A percentile compares a stretch with the other conserved stretches of the same genome.
Conservation (phyloP, 2,329 filamentous ascomycete species). For the Drechslerella stenobrocha region DNA sequence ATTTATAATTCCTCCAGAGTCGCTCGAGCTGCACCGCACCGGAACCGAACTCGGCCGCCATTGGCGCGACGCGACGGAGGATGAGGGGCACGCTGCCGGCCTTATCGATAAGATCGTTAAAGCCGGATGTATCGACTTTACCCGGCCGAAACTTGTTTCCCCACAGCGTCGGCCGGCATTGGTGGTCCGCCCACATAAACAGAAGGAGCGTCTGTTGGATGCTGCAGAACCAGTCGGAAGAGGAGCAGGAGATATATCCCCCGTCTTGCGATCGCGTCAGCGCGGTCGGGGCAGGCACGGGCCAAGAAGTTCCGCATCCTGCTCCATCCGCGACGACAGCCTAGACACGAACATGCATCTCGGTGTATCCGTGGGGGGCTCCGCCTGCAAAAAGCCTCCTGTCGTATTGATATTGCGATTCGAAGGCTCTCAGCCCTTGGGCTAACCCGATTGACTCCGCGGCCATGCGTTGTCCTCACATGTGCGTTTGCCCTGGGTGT, state of each 20-base stretch:
- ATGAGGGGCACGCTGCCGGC: conserved; percentile 21
- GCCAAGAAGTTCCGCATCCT: not conserved
- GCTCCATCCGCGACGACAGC: not conserved
- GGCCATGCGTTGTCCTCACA: not conserved
- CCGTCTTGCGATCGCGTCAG: no score
- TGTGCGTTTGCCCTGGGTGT: not conserved
- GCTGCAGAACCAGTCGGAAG: no score
- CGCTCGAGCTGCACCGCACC: no score
- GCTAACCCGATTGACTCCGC: not conserved
- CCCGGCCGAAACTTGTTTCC: not conserved
- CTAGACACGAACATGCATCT: not conserved
- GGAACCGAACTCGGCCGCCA: no score
- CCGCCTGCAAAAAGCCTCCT: not conserved
- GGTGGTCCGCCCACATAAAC: not conserved
- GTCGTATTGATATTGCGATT: not conserved
- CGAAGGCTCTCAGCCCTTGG: not conserved
- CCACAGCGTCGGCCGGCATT: not conserved
- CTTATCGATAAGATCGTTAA: conserved; percentile 40
- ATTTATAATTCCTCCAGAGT: not conserved
- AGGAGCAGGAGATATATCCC: no score
- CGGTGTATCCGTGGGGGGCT: not conserved
- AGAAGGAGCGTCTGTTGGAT: not conserved
- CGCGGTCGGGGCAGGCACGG: not conserved
- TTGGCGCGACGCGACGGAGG: not conserved
- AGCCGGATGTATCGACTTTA: not conserved